phyloP scores from a whole-genome alignment of 192 early-diverging fungal species.

The Backusella luteola region DNA sequence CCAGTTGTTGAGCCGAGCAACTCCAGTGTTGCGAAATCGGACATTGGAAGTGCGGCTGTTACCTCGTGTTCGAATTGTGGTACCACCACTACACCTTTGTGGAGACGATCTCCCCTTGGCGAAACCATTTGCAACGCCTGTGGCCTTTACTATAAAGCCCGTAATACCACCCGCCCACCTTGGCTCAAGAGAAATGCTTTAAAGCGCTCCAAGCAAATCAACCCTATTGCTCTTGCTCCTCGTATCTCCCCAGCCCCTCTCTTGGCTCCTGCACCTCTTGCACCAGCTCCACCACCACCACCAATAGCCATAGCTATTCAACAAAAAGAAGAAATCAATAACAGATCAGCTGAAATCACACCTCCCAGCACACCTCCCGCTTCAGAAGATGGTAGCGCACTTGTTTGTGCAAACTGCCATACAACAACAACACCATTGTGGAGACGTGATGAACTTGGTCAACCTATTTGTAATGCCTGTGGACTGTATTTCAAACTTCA shows the following conservation, averaged over 20 bases:
- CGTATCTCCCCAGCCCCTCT: conserved; percentile 19
- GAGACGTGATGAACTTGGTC: conserved; percentile 67
- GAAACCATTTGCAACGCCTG: conserved; percentile 89
- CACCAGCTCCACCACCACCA: neutral
- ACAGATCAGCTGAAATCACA: neutral
- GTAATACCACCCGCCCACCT: conserved; percentile 51
- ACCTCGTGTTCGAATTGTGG: conserved; percentile 70
- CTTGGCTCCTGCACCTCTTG: neutral
- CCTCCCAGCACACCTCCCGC: neutral
- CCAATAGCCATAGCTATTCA: neutral
- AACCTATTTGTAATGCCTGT: conserved; percentile 88
- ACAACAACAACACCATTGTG: conserved; percentile 70
- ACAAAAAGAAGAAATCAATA: neutral
- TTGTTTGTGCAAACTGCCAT: conserved; percentile 68
- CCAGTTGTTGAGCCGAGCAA: conserved; percentile 35
- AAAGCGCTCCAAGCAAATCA: conserved; percentile 12
- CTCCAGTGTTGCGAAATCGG: conserved; percentile 42
- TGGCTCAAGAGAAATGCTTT: conserved; percentile 52
- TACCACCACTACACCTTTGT: conserved; percentile 67
- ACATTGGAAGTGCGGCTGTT: conserved; percentile 30
- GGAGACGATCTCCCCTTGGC: conserved; percentile 69
- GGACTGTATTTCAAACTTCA: conserved; percentile 89
- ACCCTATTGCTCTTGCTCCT: conserved; percentile 5
- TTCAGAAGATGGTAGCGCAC: conserved; percentile 1
- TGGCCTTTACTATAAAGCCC: conserved; percentile 60